Evolutionary conservation across 2,329 filamentous ascomycete genomes (phyloP).

Genomic region (Sporothrix inflata): DNA sequence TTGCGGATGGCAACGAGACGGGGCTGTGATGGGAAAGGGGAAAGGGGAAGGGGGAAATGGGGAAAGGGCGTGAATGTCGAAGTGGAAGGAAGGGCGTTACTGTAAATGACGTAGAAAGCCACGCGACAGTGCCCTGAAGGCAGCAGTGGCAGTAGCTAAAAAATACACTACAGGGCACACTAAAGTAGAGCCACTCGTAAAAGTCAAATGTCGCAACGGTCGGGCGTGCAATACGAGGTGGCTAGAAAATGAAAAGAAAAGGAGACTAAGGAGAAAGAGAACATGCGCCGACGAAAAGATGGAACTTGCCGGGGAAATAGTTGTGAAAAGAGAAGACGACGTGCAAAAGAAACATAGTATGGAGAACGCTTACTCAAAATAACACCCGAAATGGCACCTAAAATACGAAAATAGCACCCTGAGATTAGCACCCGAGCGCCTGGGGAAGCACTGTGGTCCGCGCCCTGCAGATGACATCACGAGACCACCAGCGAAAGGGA

Average conservation of each 20-base stretch:
- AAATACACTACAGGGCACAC: background rate
- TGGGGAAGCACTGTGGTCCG: constrained; percentile 1
- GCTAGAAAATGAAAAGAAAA: background rate
- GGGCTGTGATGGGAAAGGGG: background rate
- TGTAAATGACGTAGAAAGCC: background rate
- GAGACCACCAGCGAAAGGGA: background rate
- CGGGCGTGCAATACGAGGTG: constrained; percentile 11
- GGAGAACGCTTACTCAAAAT: background rate
- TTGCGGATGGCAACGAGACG: background rate
- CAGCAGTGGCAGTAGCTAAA: background rate
- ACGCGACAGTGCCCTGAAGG: background rate
- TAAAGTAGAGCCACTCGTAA: background rate
- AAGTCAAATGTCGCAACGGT: background rate
- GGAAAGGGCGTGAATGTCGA: background rate
- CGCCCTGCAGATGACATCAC: constrained; percentile 30
- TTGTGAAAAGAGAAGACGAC: too few relatives aligned
- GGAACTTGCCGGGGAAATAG: background rate
- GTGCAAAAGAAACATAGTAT: constrained; percentile 1
- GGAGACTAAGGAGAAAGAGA: background rate
- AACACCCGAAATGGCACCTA: background rate
- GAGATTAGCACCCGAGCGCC: constrained; percentile 10
- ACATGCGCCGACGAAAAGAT: background rate
- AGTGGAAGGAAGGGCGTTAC: background rate
- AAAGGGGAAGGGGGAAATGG: background rate
- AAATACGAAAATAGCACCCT: constrained; percentile 8